Evolutionary conservation across 352 stramenopile species (phyloP), one percentile per base, ranked within the genome.

Genomic region (Globisporangium alternatum): DNA sequence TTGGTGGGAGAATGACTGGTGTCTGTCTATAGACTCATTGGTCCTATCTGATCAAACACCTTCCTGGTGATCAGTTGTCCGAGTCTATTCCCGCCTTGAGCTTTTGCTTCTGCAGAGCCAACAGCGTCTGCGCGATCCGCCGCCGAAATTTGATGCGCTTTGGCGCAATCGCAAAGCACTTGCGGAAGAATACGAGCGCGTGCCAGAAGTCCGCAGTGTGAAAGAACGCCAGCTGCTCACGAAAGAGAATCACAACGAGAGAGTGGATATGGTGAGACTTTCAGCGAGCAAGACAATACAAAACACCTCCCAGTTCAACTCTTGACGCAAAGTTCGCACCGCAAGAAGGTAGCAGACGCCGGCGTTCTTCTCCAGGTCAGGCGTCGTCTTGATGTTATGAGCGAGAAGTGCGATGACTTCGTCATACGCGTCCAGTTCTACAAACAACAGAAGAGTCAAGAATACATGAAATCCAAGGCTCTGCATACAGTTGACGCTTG

Each of bases 81-180:
- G 15, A 45, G 39, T 15, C 39, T n/a, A 4, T 6, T 44, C 25
- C 31, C 35, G 21, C 22, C 22, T 35, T 45, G 19, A 48, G 62
- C 53, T 49, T 67, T 2, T 56, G 54, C 2, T 44, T 52, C 55
- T 90, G 81, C 19, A 90, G 63, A 8, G 58, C 49, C 5, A 78
- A 30, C 30, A 89, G 65, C 35, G 79, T 84, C 19, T 60, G 62
- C 0, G 73, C 64, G n/a, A 90, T 62, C 33, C 76, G 75, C 8
- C 76, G 77, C 56, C 84, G 75, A 60, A 79, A 81, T 44, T 88
- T 83, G 21, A 77, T 55, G 53, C 75, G 76, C 0, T 60, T 80
- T 0, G 80, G 78, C 47, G 72, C 67, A 2, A 82, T 51, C 13
- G 69, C 68, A 48, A 60, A 57, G 44, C 77, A 86, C 47, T 69